Evolutionary conservation across 192 early-diverging fungal genomes (phyloP).

Genomic region (Podila epicladia): DNA sequence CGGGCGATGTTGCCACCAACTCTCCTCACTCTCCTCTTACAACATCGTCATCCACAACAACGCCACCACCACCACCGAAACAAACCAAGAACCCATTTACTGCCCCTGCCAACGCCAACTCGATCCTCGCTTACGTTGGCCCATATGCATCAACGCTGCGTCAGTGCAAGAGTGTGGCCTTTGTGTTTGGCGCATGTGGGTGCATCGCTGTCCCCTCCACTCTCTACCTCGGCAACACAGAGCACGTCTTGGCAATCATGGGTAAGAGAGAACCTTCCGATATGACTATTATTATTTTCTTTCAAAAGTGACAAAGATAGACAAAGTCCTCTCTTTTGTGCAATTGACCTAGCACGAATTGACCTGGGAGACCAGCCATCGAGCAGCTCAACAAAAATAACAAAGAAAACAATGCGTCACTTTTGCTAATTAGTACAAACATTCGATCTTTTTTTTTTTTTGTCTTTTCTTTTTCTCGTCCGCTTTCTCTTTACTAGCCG

Average conservation of each 20-base stretch:
- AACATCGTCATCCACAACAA: constrained; percentile 1
- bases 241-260: constrained; percentile 42
- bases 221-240: constrained; percentile 42
- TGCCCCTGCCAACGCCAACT: constrained; percentile 29
- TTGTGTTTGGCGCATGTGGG: constrained; percentile 48
- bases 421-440: neutral
- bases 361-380: no score
- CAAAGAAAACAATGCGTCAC: neutral
- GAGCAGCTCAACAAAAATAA: neutral
- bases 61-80: neutral
- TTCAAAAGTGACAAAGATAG: no score
- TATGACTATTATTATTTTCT: neutral
- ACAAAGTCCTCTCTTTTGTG: neutral
- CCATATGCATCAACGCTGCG: constrained; percentile 26
- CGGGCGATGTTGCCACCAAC: neutral
- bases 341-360: neutral
- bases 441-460: neutral
- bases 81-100: constrained; percentile 23
- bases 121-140: constrained; percentile 41
- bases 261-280: constrained; percentile 11
- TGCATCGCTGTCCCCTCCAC: constrained; percentile 45
- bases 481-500: constrained; percentile 10
- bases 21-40: neutral
- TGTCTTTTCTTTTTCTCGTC: neutral
- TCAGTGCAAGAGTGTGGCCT: constrained; percentile 36